Conservation (phyloP, 768 basidiomycete species). For the Chalciporus chontae region DNA sequence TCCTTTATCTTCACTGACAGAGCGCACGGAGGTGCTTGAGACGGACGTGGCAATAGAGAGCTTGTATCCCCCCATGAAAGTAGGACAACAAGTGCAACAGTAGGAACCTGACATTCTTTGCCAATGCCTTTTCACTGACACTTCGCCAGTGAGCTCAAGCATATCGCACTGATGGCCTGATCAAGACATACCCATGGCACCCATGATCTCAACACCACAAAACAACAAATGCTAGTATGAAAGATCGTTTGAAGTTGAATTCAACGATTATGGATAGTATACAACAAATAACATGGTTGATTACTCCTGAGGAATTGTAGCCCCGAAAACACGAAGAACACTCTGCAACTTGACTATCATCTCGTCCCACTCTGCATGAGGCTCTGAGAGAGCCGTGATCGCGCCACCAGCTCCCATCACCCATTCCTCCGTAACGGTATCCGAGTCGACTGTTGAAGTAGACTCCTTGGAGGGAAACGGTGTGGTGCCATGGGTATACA, state of each 20-base stretch:
- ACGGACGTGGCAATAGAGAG: constrained; percentile 26
- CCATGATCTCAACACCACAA: no score
- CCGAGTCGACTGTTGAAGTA: constrained; percentile 10
- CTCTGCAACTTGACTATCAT: constrained; percentile 85
- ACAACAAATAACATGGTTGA: constrained; percentile 6
- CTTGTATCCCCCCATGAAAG: constrained; percentile 72
- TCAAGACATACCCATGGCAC: background rate
- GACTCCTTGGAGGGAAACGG: constrained; percentile 10
- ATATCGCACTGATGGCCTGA: constrained; percentile 78
- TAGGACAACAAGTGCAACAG: constrained; percentile 87
- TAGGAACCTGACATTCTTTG: constrained; percentile 32
- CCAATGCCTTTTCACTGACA: constrained; percentile 7
- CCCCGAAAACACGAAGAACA: constrained; percentile 63
- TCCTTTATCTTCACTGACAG: constrained; percentile 54
- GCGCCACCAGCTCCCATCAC: constrained; percentile 91
- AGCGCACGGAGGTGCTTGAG: constrained; percentile 44
- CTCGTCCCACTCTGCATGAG: constrained; percentile 90
- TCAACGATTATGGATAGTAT: constrained; percentile 15
- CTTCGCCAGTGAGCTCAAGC: constrained; percentile 62
- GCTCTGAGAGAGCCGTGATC: constrained; percentile 88
- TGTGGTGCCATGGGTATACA: constrained; percentile 9
- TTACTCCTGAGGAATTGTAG: constrained; percentile 22
- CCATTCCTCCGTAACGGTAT: constrained; percentile 52
- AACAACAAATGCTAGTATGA: background rate
- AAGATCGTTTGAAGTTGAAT: constrained; percentile 37